Evolutionary conservation across 345 rosid species (phyloP), one percentile per base, ranked within the genome.

Genomic region (Anastatica hierochuntica): DNA sequence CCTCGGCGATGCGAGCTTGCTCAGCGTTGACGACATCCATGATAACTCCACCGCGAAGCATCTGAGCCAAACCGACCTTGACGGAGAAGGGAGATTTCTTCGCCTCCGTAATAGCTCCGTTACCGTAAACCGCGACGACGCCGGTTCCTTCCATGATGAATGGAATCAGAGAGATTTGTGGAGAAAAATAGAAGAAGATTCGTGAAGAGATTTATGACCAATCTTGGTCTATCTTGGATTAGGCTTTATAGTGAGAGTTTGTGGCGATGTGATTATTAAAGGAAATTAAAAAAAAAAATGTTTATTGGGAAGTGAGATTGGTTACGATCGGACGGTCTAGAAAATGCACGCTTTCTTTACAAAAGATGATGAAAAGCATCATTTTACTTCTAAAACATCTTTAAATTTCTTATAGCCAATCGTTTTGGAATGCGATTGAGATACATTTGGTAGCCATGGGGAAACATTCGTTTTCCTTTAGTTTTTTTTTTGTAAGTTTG

Each of bases 81-180:
- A 79, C 87, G 46, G 94, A 81, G 79, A 84, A 79, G 3, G 94
- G 76, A 37, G 80, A 79, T 54, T 81, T 79, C 67, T 79, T 80
- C 1, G 85, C 65, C 64, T 83, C 92, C 13, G 85, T 74, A 18
- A 83, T 72, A 14, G 85, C 78, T 4, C 92, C 86, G 33, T 81
- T 81, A 1, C 92, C 84, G 75, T 86, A 77, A 4, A 83, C 81
- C 1, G 90, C 82, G 1, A 85, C 95, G 15, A 82, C 90, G 23
- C 87, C 82, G n/a, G 78, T 74, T 57, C 80, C 90, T 44, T 75
- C 84, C 90, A 85, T 85, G n/a, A n/a, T n/a, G n/a, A n/a, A n/a
- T n/a, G n/a, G n/a, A 23, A 30, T 43, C 59, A 52, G 18, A 49
- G 53, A 48, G 23, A 7, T 23, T 33, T 17, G 43, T 58, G 58